Conservation (phyloP, 768 basidiomycete species). For the Boletus patriciae region DNA sequence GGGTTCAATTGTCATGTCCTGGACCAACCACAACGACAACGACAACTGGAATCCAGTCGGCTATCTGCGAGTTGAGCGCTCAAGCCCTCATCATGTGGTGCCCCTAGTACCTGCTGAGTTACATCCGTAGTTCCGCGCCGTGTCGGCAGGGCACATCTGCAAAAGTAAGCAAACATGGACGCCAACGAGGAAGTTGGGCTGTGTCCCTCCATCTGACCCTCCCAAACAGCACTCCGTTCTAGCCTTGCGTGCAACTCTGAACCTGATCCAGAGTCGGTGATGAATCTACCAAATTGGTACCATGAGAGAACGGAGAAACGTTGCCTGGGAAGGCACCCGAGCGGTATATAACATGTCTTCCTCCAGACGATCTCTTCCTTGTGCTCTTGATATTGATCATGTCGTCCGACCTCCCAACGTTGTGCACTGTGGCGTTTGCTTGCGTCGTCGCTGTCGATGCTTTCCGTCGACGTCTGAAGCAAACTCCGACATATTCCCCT, state of each 20-base stretch:
- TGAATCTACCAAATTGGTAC: neutral
- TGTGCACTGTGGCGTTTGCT: neutral
- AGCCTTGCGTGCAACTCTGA: neutral
- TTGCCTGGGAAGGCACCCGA: neutral
- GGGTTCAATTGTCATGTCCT: too few relatives aligned
- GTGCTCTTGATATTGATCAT: neutral
- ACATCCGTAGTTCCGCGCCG: neutral
- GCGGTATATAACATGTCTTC: neutral
- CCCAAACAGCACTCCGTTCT: neutral
- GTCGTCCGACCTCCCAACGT: neutral
- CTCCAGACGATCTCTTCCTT: neutral
- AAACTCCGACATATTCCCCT: neutral
- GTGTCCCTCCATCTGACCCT: neutral
- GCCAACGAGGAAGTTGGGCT: neutral
- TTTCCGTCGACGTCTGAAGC: neutral
- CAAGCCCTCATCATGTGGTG: neutral
- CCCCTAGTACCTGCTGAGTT: neutral
- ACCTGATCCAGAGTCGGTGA: neutral
- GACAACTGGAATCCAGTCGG: neutral
- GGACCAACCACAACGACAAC: too few relatives aligned
- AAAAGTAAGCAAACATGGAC: neutral
- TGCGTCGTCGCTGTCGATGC: neutral
- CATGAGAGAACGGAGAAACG: neutral
- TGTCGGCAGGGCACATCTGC: neutral
- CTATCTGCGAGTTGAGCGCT: neutral